Evolutionary conservation across 2,329 filamentous ascomycete genomes (phyloP).

Genomic region (Pseudogymnoascus verrucosus): DNA sequence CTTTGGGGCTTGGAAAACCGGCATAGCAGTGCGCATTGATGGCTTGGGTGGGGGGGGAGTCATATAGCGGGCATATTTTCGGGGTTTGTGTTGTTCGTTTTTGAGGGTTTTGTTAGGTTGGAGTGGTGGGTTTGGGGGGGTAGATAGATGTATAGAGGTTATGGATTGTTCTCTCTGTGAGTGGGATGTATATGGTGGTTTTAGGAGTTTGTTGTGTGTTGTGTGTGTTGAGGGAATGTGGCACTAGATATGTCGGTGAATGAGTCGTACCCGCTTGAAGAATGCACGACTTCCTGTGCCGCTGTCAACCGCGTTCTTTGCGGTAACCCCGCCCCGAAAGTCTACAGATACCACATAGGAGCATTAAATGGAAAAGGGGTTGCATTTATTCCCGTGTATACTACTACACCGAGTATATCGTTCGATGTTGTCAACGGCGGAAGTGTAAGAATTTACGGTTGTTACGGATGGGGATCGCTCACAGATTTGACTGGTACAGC

Average conservation of each 20-base stretch:
- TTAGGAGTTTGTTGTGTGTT: neutral
- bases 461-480: neutral
- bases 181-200: neutral
- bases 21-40: slow-evolving; percentile 1
- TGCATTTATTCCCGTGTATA: too few species aligned
- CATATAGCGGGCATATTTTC: slow-evolving; percentile 4
- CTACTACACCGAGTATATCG: neutral
- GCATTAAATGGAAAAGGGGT: neutral
- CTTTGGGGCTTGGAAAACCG: neutral
- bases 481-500: neutral
- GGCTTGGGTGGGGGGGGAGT: neutral
- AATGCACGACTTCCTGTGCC: neutral
- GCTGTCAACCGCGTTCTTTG: neutral
- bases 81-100: neutral
- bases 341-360: neutral
- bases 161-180: neutral
- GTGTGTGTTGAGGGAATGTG: neutral
- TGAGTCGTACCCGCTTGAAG: neutral
- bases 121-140: neutral
- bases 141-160: slow-evolving; percentile 5
- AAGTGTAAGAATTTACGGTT: neutral
- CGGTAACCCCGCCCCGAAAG: neutral
- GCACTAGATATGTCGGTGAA: neutral
- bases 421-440: neutral
- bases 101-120: neutral